phyloP scores from a whole-genome alignment of 2,329 filamentous ascomycete genomes.

The Grosmannia serpens region DNA sequence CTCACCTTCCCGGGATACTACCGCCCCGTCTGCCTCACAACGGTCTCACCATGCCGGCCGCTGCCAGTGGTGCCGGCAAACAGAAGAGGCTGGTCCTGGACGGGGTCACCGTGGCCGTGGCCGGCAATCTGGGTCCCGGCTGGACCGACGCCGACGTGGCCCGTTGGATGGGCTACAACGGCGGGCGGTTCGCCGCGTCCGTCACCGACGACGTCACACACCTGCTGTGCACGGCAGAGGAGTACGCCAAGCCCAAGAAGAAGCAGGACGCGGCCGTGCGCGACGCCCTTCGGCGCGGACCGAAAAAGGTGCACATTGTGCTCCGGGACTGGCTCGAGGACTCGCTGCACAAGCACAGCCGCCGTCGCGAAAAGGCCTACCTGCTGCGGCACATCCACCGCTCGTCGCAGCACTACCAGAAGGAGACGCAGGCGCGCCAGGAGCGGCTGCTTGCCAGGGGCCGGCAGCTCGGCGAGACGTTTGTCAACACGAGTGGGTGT shows the following conservation, averaged over 20 bases:
- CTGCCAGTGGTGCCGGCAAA: neutral
- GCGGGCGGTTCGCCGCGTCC: slow-evolving; percentile 42
- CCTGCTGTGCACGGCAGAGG: slow-evolving; percentile 52
- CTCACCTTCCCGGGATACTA: neutral
- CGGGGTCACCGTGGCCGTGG: slow-evolving; percentile 33
- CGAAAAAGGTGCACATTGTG: slow-evolving; percentile 24
- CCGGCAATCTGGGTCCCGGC: slow-evolving; percentile 42
- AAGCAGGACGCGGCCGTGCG: neutral
- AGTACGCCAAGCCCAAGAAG: slow-evolving; percentile 30
- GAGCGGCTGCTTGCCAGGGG: slow-evolving; percentile 21
- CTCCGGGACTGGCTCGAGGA: slow-evolving; percentile 42
- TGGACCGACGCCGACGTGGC: slow-evolving; percentile 44
- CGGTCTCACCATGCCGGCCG: neutral
- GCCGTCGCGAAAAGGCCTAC: slow-evolving; percentile 24
- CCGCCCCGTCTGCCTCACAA: neutral
- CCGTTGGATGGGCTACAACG: slow-evolving; percentile 53
- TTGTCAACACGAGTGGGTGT: slow-evolving; percentile 37
- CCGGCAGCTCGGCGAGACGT: slow-evolving; percentile 23
- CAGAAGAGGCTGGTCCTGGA: slow-evolving; percentile 10
- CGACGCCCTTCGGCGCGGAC: neutral
- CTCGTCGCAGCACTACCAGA: neutral
- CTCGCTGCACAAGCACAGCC: slow-evolving; percentile 21
- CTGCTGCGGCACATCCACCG: slow-evolving; percentile 24
- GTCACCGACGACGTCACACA: slow-evolving; percentile 55
- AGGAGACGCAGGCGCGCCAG: slow-evolving; percentile 20